phyloP scores from a whole-genome alignment of 805 yeast species.

The Torulaspora microellipsoides region DNA sequence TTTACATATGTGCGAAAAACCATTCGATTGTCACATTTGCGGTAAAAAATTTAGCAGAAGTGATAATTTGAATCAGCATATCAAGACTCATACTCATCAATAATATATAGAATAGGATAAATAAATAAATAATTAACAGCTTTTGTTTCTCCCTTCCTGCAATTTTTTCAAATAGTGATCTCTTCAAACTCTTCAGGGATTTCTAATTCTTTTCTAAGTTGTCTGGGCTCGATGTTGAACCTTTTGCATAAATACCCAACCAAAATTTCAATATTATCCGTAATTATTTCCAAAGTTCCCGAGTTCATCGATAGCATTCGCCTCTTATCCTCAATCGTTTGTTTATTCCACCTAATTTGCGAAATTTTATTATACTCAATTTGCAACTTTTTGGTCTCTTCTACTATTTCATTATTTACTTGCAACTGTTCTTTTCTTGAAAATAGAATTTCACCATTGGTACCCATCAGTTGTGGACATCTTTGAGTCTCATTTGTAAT shows the following conservation, averaged over 20 bases:
- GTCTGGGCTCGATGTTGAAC: slow-evolving; percentile 28
- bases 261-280: slow-evolving; percentile 43
- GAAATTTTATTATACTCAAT: slow-evolving; percentile 10
- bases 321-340: slow-evolving; percentile 11
- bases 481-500: slow-evolving; percentile 8
- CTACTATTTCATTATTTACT: slow-evolving; percentile 8
- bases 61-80: slow-evolving; percentile 63
- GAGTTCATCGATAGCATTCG: slow-evolving; percentile 7
- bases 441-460: slow-evolving; percentile 9
- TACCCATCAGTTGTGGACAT: slow-evolving; percentile 1
- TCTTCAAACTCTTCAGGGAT: slow-evolving; percentile 36
- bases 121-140: background rate
- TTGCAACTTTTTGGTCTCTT: slow-evolving; percentile 8
- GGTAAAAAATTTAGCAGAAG: slow-evolving; percentile 61
- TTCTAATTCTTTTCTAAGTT: slow-evolving; percentile 38
- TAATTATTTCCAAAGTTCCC: slow-evolving; percentile 13
- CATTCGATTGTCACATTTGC: slow-evolving; percentile 58
- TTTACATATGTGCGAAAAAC: slow-evolving; percentile 68
- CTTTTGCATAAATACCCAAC: slow-evolving; percentile 35
- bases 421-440: slow-evolving; percentile 12
- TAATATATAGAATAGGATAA: slow-evolving; percentile 4
- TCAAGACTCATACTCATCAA: slow-evolving; percentile 47
- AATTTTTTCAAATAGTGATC: slow-evolving; percentile 2
- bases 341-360: slow-evolving; percentile 25
- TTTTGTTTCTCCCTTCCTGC: slow-evolving; percentile 1